Evolutionary conservation across 129 eudicot species (phyloP).

Genomic region (Rutidosis leptorrhynchoides): DNA sequence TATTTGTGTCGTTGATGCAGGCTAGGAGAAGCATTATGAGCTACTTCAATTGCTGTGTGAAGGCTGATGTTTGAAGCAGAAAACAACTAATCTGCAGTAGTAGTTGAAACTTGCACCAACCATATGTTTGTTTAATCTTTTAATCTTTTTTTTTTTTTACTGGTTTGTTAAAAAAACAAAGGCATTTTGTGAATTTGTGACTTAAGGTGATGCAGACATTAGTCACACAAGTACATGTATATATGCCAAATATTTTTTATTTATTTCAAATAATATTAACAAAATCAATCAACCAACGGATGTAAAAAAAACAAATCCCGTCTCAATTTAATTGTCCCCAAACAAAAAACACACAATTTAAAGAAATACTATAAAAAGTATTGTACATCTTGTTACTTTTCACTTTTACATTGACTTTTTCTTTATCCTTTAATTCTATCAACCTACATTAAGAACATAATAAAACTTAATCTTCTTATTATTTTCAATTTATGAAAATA

Average conservation of each 20-base stretch:
- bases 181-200: background rate
- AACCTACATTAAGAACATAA: too few relatives aligned
- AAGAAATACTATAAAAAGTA: too few relatives aligned
- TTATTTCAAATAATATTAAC: background rate
- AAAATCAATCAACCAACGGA: background rate
- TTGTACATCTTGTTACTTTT: too few relatives aligned
- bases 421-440: too few relatives aligned
- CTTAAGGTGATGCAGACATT: too few relatives aligned
- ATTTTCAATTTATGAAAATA: too few relatives aligned
- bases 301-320: background rate
- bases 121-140: constrained; percentile 16
- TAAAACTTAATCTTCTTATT: too few relatives aligned
- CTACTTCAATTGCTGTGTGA: constrained; percentile 70
- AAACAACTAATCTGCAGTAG: constrained; percentile 6
- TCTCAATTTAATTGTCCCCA: too few relatives aligned
- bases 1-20: constrained; percentile 31
- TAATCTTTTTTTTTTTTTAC: background rate
- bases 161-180: constrained; percentile 10
- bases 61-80: constrained; percentile 34
- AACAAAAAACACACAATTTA: too few relatives aligned
- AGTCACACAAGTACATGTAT: background rate
- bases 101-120: background rate
- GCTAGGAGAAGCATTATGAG: constrained; percentile 61
- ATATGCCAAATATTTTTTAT: background rate
- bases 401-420: too few relatives aligned